phyloP scores from a whole-genome alignment of 495 filamentous ascomycete genomes.

The Coniosporium apollinis region DNA sequence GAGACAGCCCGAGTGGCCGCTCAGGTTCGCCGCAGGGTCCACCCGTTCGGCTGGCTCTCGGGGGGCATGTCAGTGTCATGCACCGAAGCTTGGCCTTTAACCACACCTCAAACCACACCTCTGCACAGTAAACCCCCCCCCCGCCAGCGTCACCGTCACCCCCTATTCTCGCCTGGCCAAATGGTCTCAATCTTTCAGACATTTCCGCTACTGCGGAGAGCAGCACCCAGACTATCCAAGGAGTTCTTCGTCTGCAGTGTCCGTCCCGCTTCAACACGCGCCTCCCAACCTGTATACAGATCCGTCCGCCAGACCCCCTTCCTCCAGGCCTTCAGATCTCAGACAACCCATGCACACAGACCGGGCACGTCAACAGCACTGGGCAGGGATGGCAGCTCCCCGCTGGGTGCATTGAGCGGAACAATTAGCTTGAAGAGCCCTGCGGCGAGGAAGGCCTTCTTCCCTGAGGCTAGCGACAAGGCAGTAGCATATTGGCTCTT shows the following conservation, averaged over 20 bases:
- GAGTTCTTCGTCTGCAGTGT: constrained; percentile 46
- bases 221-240: constrained; percentile 34
- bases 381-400: constrained; percentile 3
- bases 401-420: constrained; percentile 12
- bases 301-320: constrained; percentile 12
- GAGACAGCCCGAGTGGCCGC: no score
- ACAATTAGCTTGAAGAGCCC: constrained; percentile 6
- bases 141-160: no score
- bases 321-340: constrained; percentile 16
- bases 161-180: no score
- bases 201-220: constrained; percentile 32
- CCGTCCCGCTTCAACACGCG: constrained; percentile 29
- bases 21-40: no score
- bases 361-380: neutral
- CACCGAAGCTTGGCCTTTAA: no score
- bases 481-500: constrained; percentile 81
- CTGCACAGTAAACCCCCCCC: no score
- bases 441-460: constrained; percentile 26
- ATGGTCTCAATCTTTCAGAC: no score
- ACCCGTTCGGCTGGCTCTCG: no score
- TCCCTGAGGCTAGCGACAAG: constrained; percentile 57
- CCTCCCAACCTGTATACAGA: constrained; percentile 1
- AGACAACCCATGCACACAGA: constrained; percentile 2
- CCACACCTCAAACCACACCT: no score
- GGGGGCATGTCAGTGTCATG: no score